Conservation (phyloP, 1,139 yeast genomes). For the Geotrichum siamense region DNA sequence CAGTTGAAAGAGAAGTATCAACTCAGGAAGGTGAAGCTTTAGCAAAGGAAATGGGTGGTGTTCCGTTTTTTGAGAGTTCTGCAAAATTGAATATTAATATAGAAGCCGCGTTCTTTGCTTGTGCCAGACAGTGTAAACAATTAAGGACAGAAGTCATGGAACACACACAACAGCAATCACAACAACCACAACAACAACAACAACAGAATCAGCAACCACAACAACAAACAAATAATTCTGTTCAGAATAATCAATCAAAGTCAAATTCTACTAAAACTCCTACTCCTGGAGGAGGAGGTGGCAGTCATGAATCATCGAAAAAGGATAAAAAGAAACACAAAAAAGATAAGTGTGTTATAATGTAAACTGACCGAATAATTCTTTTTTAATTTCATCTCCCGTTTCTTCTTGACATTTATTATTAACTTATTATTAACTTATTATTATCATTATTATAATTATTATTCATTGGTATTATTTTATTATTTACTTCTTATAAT, state of each 20-base stretch:
- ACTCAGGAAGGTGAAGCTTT: slow-evolving; percentile 76
- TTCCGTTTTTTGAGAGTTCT: slow-evolving; percentile 85
- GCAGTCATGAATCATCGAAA: slow-evolving; percentile 3
- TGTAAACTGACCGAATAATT: slow-evolving; percentile 5
- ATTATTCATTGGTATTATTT: too few relatives aligned
- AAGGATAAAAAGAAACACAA: slow-evolving; percentile 10
- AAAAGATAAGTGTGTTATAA: slow-evolving; percentile 15
- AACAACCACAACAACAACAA: slow-evolving; percentile 2
- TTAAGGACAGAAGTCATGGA: slow-evolving; percentile 6
- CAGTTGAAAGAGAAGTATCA: slow-evolving; percentile 62
- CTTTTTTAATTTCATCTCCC: background rate
- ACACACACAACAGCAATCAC: background rate
- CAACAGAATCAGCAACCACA: slow-evolving; percentile 7
- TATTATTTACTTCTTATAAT: background rate
- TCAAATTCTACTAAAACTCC: background rate
- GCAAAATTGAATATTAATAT: slow-evolving; percentile 89
- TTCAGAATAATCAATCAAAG: background rate
- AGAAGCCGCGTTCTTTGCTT: slow-evolving; percentile 81
- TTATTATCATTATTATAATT: too few relatives aligned
- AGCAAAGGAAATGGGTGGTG: slow-evolving; percentile 77
- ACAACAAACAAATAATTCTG: background rate
- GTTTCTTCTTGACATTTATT: too few relatives aligned
- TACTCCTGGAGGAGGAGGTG: background rate
- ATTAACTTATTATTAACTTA: slow-evolving; percentile 2
- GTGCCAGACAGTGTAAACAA: slow-evolving; percentile 65